Evolutionary conservation across 768 basidiomycete genomes (phyloP), one percentile per base, ranked within the genome.

Genomic region (Mycena maculata): DNA sequence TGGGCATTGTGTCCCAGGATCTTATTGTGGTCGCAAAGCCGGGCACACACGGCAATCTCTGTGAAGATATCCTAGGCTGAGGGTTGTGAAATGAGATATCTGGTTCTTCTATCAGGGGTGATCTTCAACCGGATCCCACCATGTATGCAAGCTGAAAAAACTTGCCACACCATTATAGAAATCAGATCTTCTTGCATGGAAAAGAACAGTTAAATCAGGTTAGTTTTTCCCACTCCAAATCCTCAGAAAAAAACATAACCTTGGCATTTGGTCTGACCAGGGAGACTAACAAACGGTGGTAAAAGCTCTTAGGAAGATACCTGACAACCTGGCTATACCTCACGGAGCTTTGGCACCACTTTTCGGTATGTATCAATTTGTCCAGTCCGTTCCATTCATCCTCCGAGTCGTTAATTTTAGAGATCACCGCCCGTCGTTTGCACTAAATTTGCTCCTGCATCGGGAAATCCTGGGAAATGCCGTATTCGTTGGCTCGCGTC

Each of bases 351-450:
- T 53, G 22, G 50, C 31, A 23, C 50, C 50, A 20, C 20, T 28
- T 33, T 20, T 53, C 36, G 30, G 50, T 38, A 53, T 20, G 50
- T 22, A 36, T 30, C 50, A 20, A 53, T 31, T 22, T n/a, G n/a
- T 53, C 33, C 31, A 53, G 18, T 53, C 50, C 31, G 18, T 53
- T 53, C 50, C 31, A 20, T 53, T 53, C 20, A 36, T 53, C 47
- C 20, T 22, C 20, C n/a, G n/a, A n/a, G n/a, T n/a, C n/a, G 54
- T 39, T 55, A 56, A 56, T 56, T 56, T 56, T 58, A 42, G 56
- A 58, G 41, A 58, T 58, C 30, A 47, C 42, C 41, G 55, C 38
- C 39, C 54, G 36, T 30, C n/a, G 27, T 58, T 45, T 47, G 16
- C 5, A 45, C 9, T 33, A 55, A 58, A 47, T 45, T 33, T 44